Percentiles rank a stretch among this genome's conserved stretches.
Conservation (phyloP, 306 rosid species). For the Medicago ruthenica region DNA sequence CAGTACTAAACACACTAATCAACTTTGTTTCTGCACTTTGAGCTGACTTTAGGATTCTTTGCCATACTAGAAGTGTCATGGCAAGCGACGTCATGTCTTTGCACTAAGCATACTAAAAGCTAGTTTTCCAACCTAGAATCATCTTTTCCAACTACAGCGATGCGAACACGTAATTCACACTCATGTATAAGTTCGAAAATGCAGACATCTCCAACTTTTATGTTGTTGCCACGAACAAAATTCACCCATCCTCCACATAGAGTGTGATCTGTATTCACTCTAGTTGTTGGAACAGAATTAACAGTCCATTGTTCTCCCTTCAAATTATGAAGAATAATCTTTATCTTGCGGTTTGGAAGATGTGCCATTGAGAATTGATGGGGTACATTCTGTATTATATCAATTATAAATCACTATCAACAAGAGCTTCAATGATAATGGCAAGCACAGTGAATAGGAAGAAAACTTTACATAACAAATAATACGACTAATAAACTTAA, state of each 20-base stretch:
- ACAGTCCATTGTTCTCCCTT: constrained; percentile 91
- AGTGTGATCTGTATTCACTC: constrained; percentile 91
- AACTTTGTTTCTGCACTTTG: constrained; percentile 60
- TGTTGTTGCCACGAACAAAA: constrained; percentile 82
- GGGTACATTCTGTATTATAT: constrained; percentile 78
- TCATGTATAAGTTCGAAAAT: constrained; percentile 81
- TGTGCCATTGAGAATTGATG: constrained; percentile 86
- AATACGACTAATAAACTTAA: neutral
- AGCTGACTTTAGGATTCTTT: constrained; percentile 54
- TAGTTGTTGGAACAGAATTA: constrained; percentile 88
- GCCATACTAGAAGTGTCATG: constrained; percentile 55
- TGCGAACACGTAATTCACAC: constrained; percentile 78
- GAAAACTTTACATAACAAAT: constrained; percentile 12
- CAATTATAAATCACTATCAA: constrained; percentile 37
- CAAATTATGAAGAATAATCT: constrained; percentile 80
- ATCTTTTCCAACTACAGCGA: constrained; percentile 65
- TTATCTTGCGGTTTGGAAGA: constrained; percentile 82
- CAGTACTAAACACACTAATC: constrained; percentile 27
- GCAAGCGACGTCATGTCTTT: constrained; percentile 54
- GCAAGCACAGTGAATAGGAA: constrained; percentile 20
- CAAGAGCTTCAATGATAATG: constrained; percentile 22
- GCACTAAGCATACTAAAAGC: constrained; percentile 49
- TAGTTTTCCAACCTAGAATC: constrained; percentile 62
- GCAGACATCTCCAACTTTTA: constrained; percentile 85
- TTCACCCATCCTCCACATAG: constrained; percentile 99